Conservation (phyloP, 1,284 basidiomycete genomes). For the Laetiporus sulphureus region DNA sequence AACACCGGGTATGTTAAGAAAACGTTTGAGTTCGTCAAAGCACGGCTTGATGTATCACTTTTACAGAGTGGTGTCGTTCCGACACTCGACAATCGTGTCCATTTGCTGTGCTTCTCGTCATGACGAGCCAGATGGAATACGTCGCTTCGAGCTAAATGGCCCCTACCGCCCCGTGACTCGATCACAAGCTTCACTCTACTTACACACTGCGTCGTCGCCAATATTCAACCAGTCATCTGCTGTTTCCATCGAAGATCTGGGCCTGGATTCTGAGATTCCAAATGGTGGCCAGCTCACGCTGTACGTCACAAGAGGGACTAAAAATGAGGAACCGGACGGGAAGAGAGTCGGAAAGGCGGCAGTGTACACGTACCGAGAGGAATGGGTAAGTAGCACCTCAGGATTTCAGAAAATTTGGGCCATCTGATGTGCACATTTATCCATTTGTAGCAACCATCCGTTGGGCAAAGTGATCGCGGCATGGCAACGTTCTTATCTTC, state of each 20-base stretch:
- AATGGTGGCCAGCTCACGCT: constrained; percentile 5
- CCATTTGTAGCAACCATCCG: constrained; percentile 6
- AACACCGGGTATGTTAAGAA: constrained; percentile 8
- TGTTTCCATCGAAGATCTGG: constrained; percentile 6
- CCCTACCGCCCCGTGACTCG: background rate
- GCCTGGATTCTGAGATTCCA: background rate
- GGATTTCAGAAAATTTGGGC: background rate
- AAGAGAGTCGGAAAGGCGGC: constrained; percentile 6
- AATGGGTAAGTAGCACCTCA: constrained; percentile 5
- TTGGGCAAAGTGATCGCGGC: constrained; percentile 6
- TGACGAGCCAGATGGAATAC: constrained; percentile 4
- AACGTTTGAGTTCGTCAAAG: too few species aligned
- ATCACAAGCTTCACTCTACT: background rate
- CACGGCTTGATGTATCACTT: too few species aligned
- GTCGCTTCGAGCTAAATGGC: constrained; percentile 5
- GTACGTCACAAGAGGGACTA: constrained; percentile 4
- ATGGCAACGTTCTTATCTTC: constrained; percentile 9
- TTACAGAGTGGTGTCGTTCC: constrained; percentile 6
- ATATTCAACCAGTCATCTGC: constrained; percentile 4
- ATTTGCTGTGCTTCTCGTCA: constrained; percentile 8
- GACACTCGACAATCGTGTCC: constrained; percentile 8
- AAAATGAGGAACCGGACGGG: background rate
- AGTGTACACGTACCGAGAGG: constrained; percentile 5
- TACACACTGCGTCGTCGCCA: constrained; percentile 5
- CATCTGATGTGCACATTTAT: background rate